Conservation (phyloP, 176 grass and related monocot species). For the Tillandsia fasciculata region DNA sequence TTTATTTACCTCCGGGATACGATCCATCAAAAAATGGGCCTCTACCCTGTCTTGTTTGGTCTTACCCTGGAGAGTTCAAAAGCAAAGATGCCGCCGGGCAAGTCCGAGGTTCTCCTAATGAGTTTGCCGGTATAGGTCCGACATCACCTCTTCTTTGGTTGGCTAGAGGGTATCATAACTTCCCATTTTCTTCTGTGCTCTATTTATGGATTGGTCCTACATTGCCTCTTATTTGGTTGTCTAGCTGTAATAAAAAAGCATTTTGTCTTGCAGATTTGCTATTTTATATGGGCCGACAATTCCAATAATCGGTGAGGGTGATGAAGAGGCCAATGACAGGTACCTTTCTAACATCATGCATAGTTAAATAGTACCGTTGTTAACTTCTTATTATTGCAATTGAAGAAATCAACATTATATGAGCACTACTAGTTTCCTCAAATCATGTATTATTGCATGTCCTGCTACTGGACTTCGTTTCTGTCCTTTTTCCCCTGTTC, state of each 20-base stretch:
- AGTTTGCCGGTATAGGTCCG: conserved; percentile 81
- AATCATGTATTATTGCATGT: too few species aligned
- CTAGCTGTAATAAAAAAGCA: neutral
- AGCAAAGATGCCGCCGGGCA: conserved; percentile 98
- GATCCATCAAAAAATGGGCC: conserved; percentile 69
- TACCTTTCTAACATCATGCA: conserved; percentile 7
- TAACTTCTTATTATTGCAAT: neutral
- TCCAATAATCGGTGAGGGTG: conserved; percentile 93
- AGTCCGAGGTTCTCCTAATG: conserved; percentile 95
- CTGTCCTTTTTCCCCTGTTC: too few species aligned
- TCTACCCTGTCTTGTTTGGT: conserved; percentile 92
- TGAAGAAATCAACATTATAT: neutral
- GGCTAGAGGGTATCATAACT: conserved; percentile 78
- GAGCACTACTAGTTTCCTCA: neutral
- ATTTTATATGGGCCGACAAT: conserved; percentile 91
- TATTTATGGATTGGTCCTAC: conserved; percentile 18
- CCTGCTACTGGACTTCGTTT: too few species aligned
- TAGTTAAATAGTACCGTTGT: neutral
- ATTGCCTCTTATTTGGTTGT: neutral
- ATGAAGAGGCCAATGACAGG: conserved; percentile 97
- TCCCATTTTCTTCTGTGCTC: conserved; percentile 17
- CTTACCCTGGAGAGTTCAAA: conserved; percentile 98
- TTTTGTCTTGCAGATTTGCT: conserved; percentile 57
- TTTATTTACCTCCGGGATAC: conserved; percentile 91
- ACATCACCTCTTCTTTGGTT: conserved; percentile 95